Percentiles rank a stretch among this genome's conserved stretches.
Evolutionary conservation across 2,329 filamentous ascomycete species (phyloP).

Genomic region (Nigrograna mackinnonii): DNA sequence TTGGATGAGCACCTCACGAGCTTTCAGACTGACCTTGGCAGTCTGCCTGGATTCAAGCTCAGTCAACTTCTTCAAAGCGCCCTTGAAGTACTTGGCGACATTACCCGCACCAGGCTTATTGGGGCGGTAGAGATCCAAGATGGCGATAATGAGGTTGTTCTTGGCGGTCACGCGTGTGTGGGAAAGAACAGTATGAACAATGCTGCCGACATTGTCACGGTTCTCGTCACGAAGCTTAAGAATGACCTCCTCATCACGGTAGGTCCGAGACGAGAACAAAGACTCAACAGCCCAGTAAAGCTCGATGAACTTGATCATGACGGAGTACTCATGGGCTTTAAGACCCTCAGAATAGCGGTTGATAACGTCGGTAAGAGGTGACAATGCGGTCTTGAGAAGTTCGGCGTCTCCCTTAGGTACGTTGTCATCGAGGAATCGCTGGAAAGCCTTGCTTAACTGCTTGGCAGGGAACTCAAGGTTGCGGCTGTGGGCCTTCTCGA

Average conservation of each 20-base stretch:
- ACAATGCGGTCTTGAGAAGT: slow-evolving; percentile 71
- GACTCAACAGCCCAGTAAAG: slow-evolving; percentile 83
- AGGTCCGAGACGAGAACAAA: slow-evolving; percentile 82
- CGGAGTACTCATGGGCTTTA: slow-evolving; percentile 84
- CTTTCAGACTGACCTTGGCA: slow-evolving; percentile 96
- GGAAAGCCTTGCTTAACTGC: slow-evolving; percentile 78
- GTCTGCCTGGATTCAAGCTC: slow-evolving; percentile 86
- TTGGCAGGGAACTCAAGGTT: slow-evolving; percentile 91
- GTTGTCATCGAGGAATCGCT: slow-evolving; percentile 88
- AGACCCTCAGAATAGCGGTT: slow-evolving; percentile 82
- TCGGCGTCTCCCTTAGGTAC: slow-evolving; percentile 73
- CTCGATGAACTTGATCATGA: slow-evolving; percentile 79
- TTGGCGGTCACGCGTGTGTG: slow-evolving; percentile 92
- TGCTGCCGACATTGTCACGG: slow-evolving; percentile 85
- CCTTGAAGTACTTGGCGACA: slow-evolving; percentile 84
- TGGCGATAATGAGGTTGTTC: slow-evolving; percentile 89
- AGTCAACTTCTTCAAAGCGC: slow-evolving; percentile 80
- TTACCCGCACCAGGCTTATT: slow-evolving; percentile 91
- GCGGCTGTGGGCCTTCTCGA: slow-evolving; percentile 79
- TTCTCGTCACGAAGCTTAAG: slow-evolving; percentile 93
- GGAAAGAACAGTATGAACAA: slow-evolving; percentile 88
- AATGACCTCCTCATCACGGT: slow-evolving; percentile 91
- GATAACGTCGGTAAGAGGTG: slow-evolving; percentile 78
- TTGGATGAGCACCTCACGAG: slow-evolving; percentile 95
- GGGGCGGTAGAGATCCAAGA: slow-evolving; percentile 91